Conservation (phyloP, 176 grass and related monocot species). For the Areca catechu region DNA sequence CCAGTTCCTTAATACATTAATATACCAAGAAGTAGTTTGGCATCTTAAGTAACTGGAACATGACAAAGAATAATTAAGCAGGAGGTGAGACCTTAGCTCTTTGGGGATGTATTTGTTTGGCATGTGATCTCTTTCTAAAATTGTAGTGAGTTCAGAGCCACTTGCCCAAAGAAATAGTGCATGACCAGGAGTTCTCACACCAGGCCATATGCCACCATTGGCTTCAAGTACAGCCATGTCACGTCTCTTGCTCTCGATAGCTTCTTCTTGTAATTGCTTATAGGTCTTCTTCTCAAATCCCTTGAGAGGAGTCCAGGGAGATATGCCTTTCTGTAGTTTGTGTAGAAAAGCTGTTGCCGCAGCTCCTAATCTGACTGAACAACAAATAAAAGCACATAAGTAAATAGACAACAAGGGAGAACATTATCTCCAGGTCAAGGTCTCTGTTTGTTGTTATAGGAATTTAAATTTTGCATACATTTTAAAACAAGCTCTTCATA, state of each 20-base stretch:
- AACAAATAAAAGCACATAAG: neutral
- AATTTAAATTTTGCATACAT: too few relatives aligned
- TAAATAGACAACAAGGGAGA: neutral
- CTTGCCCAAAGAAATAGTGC: conserved; percentile 30
- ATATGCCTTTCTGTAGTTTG: conserved; percentile 19
- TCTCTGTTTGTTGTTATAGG: too few relatives aligned
- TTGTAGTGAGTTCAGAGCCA: conserved; percentile 31
- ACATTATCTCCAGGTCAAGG: too few relatives aligned
- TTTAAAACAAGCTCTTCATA: too few relatives aligned
- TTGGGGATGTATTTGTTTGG: conserved; percentile 18
- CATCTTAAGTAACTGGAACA: too few relatives aligned
- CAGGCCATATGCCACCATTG: conserved; percentile 31
- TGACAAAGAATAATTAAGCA: too few relatives aligned
- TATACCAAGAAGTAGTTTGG: too few relatives aligned
- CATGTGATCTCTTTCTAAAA: conserved; percentile 30
- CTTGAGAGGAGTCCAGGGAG: conserved; percentile 28
- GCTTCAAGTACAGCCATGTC: conserved; percentile 33
- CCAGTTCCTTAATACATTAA: too few relatives aligned
- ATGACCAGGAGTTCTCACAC: conserved; percentile 26
- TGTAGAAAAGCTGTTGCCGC: conserved; percentile 27
- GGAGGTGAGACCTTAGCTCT: conserved; percentile 8
- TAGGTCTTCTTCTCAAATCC: conserved; percentile 33
- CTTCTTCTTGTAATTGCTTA: conserved; percentile 33
- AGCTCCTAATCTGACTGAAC: conserved; percentile 25
- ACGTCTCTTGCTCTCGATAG: conserved; percentile 32